Conservation (phyloP, 768 basidiomycete species). For the Lentinula lateritia region DNA sequence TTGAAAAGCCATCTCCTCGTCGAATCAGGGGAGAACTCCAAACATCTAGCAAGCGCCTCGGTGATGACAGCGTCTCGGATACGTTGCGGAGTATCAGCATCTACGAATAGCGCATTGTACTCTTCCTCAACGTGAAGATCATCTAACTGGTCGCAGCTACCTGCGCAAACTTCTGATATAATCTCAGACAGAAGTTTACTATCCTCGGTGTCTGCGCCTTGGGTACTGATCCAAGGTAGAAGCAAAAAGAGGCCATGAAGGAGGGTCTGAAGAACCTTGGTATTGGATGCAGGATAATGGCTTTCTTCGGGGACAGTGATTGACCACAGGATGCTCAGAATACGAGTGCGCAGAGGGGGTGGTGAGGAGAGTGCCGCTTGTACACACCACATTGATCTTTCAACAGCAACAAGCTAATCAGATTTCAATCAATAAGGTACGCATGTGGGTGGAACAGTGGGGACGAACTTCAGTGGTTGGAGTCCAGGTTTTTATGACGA, state of each 20-base stretch:
- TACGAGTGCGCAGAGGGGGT: slow-evolving; percentile 35
- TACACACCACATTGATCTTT: slow-evolving; percentile 69
- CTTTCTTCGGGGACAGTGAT: slow-evolving; percentile 39
- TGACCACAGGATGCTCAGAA: slow-evolving; percentile 44
- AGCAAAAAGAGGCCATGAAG: slow-evolving; percentile 47
- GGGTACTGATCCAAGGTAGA: slow-evolving; percentile 31
- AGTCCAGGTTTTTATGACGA: slow-evolving; percentile 51
- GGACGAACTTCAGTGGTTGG: slow-evolving; percentile 47
- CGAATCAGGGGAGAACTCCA: slow-evolving; percentile 41
- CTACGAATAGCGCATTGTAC: slow-evolving; percentile 36
- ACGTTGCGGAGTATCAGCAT: slow-evolving; percentile 26
- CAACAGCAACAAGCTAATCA: slow-evolving; percentile 38
- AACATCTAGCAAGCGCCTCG: slow-evolving; percentile 44
- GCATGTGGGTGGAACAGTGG: neutral
- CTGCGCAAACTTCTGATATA: slow-evolving; percentile 37
- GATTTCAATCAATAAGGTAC: neutral
- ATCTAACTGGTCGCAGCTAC: slow-evolving; percentile 45
- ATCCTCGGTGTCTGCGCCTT: slow-evolving; percentile 24
- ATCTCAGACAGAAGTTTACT: slow-evolving; percentile 32
- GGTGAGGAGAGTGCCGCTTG: slow-evolving; percentile 45
- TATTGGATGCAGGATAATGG: slow-evolving; percentile 34
- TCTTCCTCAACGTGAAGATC: slow-evolving; percentile 41
- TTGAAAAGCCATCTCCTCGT: slow-evolving; percentile 47
- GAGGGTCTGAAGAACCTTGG: slow-evolving; percentile 45
- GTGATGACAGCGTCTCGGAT: slow-evolving; percentile 34